Conservation (phyloP, 805 yeast species). For the Candida nitratophila region DNA sequence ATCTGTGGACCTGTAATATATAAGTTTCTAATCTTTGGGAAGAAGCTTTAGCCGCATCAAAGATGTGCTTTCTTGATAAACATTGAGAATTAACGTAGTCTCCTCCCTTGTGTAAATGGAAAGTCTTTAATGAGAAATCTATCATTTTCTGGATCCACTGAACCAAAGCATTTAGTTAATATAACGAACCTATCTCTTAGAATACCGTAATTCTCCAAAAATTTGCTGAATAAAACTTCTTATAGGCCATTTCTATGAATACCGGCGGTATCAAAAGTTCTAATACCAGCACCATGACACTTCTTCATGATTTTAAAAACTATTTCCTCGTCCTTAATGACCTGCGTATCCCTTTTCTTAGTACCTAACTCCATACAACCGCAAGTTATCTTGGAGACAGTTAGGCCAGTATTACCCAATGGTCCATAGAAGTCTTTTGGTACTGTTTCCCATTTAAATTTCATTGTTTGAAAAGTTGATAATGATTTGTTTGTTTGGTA, state of each 20-base stretch:
- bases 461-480: too few relatives aligned
- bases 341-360: slow-evolving; percentile 37
- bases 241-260: slow-evolving; percentile 40
- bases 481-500: too few relatives aligned
- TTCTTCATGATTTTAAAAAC: slow-evolving; percentile 36
- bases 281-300: slow-evolving; percentile 39
- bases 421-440: too few relatives aligned
- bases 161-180: slow-evolving; percentile 35
- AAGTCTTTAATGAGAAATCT: too few relatives aligned
- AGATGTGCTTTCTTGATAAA: slow-evolving; percentile 37
- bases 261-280: slow-evolving; percentile 48
- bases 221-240: slow-evolving; percentile 47
- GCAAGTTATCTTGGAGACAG: slow-evolving; percentile 40
- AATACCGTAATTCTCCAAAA: slow-evolving; percentile 42
- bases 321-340: slow-evolving; percentile 39
- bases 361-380: slow-evolving; percentile 51
- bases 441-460: too few relatives aligned
- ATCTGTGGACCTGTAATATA: slow-evolving; percentile 49
- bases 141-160: slow-evolving; percentile 19
- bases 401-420: slow-evolving; percentile 40
- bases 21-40: slow-evolving; percentile 42
- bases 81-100: slow-evolving; percentile 33
- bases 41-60: slow-evolving; percentile 34
- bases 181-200: slow-evolving; percentile 51
- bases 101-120: too few relatives aligned